Base-by-base conservation (phyloP, 345 rosid species). In the Citrus australasica region DNA sequence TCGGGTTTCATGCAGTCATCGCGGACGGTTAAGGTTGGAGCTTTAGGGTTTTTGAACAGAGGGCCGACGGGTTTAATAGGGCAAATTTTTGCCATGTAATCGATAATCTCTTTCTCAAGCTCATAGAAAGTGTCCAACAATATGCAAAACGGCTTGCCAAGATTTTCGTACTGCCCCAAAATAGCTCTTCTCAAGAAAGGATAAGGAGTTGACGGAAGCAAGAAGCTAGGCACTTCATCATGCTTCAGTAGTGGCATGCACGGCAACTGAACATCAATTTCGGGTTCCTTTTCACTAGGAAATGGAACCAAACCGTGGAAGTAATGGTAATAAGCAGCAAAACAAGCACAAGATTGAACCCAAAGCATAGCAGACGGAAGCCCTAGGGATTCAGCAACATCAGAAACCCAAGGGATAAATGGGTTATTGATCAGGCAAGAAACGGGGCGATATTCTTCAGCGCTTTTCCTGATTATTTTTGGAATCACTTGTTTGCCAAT, bases 271-370 rank as follows among this genome's bases (percentile, higher is more conserved):
- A 92, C 95, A 8, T 91, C 87, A n/a, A 78, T 80, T 73, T 88
- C 87, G 9, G 90, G 92, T 0, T 89, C 85, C 24, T 78, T 68
- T 75, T 90, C 81, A 0, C 53, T 84, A 4, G 99, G 99, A 76
- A 95, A 95, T 0, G 84, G 79, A 13, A 82, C 88, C 25, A 86
- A 82, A 9, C 80, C 79, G 58, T 90, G 88, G 78, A 76, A 77
- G 82, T 82, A 92, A 81, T 92, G 88, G 61, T 92, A 95, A 75
- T 95, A 95, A 30, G 92, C 78, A 0, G 93, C 82, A 46, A 95
- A 91, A 77, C 92, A 89, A 1, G 96, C 97, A 9, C 93, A 92
- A 9, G 99, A 93, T 55, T 95, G 98, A 21, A 95, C 94, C 99
- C 98, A 95, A 6, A 95, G 94, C 84, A 93, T 79, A 2, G 98